phyloP scores from a whole-genome alignment of 1,284 basidiomycete genomes.

The Laetiporus sulphureus region DNA sequence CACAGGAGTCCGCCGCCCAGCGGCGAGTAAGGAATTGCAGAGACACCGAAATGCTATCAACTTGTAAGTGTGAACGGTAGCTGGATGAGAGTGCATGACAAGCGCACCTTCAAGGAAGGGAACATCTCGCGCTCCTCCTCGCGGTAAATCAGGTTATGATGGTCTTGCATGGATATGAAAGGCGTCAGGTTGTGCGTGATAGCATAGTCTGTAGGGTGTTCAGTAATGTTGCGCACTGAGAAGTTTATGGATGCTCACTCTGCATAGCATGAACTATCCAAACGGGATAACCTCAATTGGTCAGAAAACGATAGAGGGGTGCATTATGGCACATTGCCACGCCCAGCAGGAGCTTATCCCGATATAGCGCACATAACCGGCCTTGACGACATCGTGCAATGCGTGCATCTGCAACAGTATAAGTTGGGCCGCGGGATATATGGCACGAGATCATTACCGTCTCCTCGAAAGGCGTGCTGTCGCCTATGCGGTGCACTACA shows the following conservation, averaged over 20 bases:
- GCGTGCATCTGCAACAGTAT: constrained; percentile 27
- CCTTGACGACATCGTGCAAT: constrained; percentile 30
- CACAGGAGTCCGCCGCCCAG: constrained; percentile 41
- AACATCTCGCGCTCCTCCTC: constrained; percentile 48
- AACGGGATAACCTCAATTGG: background rate
- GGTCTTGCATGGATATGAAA: constrained; percentile 51
- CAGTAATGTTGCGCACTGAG: background rate
- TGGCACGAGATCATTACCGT: too few relatives aligned
- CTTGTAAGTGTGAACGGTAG: background rate
- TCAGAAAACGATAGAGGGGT: too few relatives aligned
- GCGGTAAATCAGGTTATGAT: constrained; percentile 34
- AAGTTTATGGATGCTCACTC: constrained; percentile 17
- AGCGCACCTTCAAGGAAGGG: constrained; percentile 24
- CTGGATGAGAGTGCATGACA: background rate
- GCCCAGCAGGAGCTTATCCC: constrained; percentile 35
- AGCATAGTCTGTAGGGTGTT: constrained; percentile 20
- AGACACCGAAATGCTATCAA: constrained; percentile 25
- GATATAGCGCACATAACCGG: constrained; percentile 30
- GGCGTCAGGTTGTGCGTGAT: constrained; percentile 35
- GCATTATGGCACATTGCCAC: constrained; percentile 33
- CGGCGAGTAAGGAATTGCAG: constrained; percentile 37
- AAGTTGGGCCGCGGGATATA: too few relatives aligned
- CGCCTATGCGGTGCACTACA: constrained; percentile 14
- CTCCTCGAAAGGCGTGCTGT: constrained; percentile 17
- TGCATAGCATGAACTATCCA: constrained; percentile 30